Conservation (phyloP, 352 stramenopile species). For the Phytophthora pisi region DNA sequence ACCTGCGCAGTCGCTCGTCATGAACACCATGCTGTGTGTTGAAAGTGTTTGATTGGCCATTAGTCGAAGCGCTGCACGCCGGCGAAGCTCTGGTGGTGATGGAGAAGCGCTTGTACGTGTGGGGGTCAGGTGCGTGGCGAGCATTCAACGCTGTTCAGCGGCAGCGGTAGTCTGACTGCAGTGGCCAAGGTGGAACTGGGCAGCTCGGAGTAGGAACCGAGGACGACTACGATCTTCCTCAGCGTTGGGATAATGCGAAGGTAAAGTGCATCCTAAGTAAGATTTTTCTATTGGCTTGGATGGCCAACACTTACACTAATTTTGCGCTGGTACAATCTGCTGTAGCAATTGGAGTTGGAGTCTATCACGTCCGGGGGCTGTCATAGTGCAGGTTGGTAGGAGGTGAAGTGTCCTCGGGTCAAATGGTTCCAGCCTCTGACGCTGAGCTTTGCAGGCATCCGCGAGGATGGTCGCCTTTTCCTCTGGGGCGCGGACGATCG, state of each 20-base stretch:
- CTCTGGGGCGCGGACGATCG: conserved; percentile 76
- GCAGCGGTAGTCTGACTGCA: background rate
- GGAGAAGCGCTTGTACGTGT: conserved; percentile 47
- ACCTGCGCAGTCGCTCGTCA: background rate
- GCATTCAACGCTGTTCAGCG: background rate
- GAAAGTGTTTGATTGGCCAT: conserved; percentile 28
- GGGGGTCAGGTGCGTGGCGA: conserved; percentile 58
- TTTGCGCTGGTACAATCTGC: background rate
- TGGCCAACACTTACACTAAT: background rate
- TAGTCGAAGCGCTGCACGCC: conserved; percentile 10
- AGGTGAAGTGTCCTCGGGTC: too few relatives aligned
- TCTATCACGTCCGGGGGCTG: conserved; percentile 66
- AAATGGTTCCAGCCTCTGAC: too few relatives aligned
- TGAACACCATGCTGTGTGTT: background rate
- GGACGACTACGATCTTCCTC: conserved; percentile 63
- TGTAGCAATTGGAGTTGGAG: conserved; percentile 35
- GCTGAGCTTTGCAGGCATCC: conserved; percentile 27
- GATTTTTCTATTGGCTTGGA: background rate
- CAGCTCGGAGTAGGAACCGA: conserved; percentile 66
- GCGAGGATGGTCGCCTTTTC: conserved; percentile 46
- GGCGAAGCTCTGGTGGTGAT: conserved; percentile 13
- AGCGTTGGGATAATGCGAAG: conserved; percentile 35
- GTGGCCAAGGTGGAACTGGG: conserved; percentile 58
- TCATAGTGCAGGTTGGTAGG: conserved; percentile 63
- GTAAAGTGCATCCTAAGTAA: conserved; percentile 1